Evolutionary conservation across 257 asterid genomes (phyloP).

Genomic region (Apocynum venetum): DNA sequence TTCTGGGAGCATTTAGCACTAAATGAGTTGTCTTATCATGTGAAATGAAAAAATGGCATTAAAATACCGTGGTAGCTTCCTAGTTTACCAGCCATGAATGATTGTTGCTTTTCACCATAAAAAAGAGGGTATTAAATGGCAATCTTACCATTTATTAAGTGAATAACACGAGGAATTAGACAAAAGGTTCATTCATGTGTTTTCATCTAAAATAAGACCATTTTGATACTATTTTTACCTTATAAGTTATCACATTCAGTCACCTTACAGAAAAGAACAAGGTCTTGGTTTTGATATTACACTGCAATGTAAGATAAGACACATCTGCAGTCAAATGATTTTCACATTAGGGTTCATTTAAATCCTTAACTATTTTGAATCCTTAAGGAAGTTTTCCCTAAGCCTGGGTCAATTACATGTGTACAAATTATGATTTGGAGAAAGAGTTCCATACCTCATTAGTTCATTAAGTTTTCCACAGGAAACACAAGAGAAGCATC

Average conservation of each 20-base stretch:
- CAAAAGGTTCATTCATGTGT: background rate
- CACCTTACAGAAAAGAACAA: background rate
- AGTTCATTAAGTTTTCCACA: constrained; percentile 75
- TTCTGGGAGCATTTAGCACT: constrained; percentile 34
- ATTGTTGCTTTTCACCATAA: background rate
- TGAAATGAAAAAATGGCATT: background rate
- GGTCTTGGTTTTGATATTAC: background rate
- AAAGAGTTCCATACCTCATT: constrained; percentile 47
- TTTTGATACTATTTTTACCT: background rate
- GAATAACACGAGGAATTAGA: background rate
- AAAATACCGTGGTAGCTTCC: background rate
- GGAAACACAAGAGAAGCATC: constrained; percentile 62
- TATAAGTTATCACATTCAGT: background rate
- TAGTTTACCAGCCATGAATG: background rate
- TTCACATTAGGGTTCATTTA: background rate
- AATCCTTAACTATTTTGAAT: background rate
- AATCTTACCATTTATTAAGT: background rate
- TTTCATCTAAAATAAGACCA: background rate
- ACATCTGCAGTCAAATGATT: background rate
- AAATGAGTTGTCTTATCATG: background rate
- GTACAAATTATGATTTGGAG: background rate
- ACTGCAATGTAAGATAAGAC: background rate
- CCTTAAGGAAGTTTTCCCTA: background rate
- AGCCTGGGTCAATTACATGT: background rate
- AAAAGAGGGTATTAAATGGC: background rate